These are phyloP conservation scores for Capsella bursapastoris DNA, from an alignment of 345 rosid species.

Conservation along the genomic window DNA sequence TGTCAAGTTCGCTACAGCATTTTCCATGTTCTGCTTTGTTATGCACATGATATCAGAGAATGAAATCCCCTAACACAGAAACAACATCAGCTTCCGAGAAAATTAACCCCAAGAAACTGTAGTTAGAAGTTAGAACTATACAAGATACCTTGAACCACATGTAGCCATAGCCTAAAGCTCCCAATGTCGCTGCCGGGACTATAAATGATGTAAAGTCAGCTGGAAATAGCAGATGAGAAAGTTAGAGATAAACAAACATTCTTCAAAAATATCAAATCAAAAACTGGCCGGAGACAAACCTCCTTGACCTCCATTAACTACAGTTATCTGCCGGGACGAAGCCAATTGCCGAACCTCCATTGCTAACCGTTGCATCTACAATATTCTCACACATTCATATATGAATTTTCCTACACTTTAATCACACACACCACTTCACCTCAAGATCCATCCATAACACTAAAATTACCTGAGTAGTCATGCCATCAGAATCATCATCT, in stretches of 20 bases:
- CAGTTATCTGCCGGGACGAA: conserved; percentile 73
- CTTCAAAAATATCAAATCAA: not conserved
- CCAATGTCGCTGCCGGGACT: conserved; percentile 79
- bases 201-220: conserved; percentile 64
- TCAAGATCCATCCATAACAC: conserved; percentile 3
- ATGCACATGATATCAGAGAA: conserved; percentile 88
- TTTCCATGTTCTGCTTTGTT: conserved; percentile 77
- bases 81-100: conserved; percentile 14
- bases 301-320: conserved; percentile 72
- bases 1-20: conserved; percentile 79
- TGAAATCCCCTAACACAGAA: conserved; percentile 68
- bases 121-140: conserved; percentile 3
- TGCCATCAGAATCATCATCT: conserved; percentile 60
- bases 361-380: conserved; percentile 69
- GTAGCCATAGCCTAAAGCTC: conserved; percentile 95
- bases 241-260: conserved; percentile 3
- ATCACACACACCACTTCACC: conserved; percentile 12
- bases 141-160: conserved; percentile 97
- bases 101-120: not conserved
- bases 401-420: not conserved
- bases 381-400: not conserved
- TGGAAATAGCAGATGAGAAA: conserved; percentile 25
- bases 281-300: conserved; percentile 29
- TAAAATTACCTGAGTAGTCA: conserved; percentile 18
- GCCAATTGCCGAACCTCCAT: conserved; percentile 70